Conservation (phyloP, 2,329 filamentous ascomycete genomes). For the Thielaviopsis musarum region DNA sequence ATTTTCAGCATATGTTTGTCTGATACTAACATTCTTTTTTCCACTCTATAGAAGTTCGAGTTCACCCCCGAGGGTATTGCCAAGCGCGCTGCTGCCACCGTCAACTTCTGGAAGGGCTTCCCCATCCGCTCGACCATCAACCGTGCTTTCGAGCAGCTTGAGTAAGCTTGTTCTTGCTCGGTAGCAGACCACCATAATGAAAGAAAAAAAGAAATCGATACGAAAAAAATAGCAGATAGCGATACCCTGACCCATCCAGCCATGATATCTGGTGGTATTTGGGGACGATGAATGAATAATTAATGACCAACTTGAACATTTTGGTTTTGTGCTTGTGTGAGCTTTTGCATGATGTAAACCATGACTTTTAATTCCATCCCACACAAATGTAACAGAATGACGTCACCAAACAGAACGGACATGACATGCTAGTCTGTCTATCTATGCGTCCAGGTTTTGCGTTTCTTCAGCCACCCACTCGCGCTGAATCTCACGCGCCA, state of each 20-base stretch:
- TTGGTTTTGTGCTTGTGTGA: background rate
- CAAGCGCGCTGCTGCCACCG: slow-evolving; percentile 82
- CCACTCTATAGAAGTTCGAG: slow-evolving; percentile 68
- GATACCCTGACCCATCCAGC: slow-evolving; percentile 9
- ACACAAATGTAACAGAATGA: background rate
- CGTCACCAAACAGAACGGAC: background rate
- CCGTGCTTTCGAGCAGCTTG: slow-evolving; percentile 92
- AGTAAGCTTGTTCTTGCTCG: slow-evolving; percentile 36
- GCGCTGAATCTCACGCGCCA: slow-evolving; percentile 37
- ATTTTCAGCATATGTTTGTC: background rate
- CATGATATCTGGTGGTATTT: background rate
- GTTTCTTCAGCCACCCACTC: slow-evolving; percentile 28
- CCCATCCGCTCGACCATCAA: slow-evolving; percentile 86
- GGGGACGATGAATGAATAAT: background rate
- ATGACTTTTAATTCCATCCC: too few relatives aligned
- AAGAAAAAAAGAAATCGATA: slow-evolving; percentile 12
- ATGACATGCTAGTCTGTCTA: too few relatives aligned
- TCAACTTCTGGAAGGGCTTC: slow-evolving; percentile 94
- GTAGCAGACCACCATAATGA: background rate
- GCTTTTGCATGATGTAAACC: too few relatives aligned
- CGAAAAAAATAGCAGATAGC: slow-evolving; percentile 12
- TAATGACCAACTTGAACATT: background rate
- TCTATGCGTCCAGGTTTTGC: background rate
- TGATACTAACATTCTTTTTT: background rate
- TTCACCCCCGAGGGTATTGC: slow-evolving; percentile 94